Conservation (phyloP, 768 basidiomycete genomes). For the Leucocoprinus sp. region DNA sequence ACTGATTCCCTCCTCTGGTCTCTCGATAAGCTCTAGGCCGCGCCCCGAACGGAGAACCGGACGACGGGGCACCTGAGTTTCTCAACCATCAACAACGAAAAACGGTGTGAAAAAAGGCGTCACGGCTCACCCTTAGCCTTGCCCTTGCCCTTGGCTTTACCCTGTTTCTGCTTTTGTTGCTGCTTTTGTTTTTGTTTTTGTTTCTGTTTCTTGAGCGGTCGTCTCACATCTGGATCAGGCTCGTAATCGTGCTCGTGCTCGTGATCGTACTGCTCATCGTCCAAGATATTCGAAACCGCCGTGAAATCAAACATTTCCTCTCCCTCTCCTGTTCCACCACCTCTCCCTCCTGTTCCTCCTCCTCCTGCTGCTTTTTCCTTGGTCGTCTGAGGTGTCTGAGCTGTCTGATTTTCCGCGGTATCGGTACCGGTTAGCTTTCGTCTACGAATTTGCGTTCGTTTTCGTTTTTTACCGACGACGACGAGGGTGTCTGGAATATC, state of each 20-base stretch:
- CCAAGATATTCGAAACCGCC: constrained; percentile 62
- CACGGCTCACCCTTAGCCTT: too few species aligned
- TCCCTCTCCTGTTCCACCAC: constrained; percentile 14
- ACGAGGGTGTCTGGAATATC: constrained; percentile 70
- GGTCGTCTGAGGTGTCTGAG: constrained; percentile 16
- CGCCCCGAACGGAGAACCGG: constrained; percentile 56
- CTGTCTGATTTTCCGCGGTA: constrained; percentile 59
- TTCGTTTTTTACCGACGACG: constrained; percentile 58
- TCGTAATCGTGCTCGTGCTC: too few species aligned
- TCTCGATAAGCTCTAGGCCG: constrained; percentile 61
- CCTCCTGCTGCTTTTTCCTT: neutral
- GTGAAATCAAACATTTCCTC: constrained; percentile 60
- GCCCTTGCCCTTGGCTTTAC: too few species aligned
- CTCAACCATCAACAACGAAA: constrained; percentile 18
- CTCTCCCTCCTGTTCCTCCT: neutral
- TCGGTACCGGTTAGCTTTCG: too few species aligned
- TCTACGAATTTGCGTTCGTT: too few species aligned
- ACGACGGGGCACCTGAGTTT: constrained; percentile 32
- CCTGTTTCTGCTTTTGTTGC: constrained; percentile 50
- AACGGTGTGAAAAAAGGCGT: constrained; percentile 4
- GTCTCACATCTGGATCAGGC: too few species aligned
- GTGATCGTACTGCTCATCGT: constrained; percentile 37
- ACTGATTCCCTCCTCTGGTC: constrained; percentile 61
- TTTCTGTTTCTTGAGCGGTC: too few species aligned
- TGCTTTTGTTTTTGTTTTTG: too few species aligned